Percentiles rank a stretch among this genome's conserved stretches.
phyloP scores from a whole-genome alignment of 352 stramenopile genomes.

The Globisporangium barbulae region DNA sequence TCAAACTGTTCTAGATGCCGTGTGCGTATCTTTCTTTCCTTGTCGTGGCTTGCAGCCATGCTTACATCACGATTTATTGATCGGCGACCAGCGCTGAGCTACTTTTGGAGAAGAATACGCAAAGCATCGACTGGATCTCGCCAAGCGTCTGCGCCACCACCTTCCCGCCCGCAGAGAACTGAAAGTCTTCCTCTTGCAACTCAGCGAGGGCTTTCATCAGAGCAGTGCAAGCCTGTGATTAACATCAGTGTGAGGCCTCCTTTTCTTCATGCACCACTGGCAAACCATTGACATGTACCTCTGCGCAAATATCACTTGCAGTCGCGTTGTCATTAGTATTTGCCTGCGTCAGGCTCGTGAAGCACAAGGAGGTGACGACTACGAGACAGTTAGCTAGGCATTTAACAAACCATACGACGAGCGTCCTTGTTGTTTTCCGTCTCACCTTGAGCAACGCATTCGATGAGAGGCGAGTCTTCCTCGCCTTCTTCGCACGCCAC shows the following conservation, averaged over 20 bases:
- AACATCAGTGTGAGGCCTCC: not conserved
- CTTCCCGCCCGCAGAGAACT: conserved; percentile 3
- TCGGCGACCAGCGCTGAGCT: not conserved
- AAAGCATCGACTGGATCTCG: conserved; percentile 9
- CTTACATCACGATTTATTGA: not conserved
- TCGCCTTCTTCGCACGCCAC: conserved; percentile 5
- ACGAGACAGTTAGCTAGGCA: not conserved
- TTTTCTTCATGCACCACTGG: not conserved
- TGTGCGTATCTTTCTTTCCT: not conserved
- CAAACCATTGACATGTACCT: not conserved
- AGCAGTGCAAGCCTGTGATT: not conserved
- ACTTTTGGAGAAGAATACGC: not conserved
- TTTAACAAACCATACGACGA: not conserved
- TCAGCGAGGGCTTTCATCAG: not conserved
- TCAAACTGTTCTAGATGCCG: conserved; percentile 10
- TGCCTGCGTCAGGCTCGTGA: not conserved
- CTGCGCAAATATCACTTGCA: not conserved
- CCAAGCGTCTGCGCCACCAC: conserved; percentile 5
- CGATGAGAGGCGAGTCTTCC: conserved; percentile 7
- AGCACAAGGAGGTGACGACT: conserved; percentile 11
- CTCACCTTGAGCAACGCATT: conserved; percentile 13
- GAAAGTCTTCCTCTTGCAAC: conserved; percentile 1
- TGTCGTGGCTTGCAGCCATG: not conserved
- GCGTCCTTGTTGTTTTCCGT: not conserved
- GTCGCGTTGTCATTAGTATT: not conserved